Percentiles rank a stretch among this genome's conserved stretches.
These are phyloP conservation scores for Saccharata proteae DNA, from an alignment of 2,329 filamentous ascomycete genomes.

Conservation along the genomic window DNA sequence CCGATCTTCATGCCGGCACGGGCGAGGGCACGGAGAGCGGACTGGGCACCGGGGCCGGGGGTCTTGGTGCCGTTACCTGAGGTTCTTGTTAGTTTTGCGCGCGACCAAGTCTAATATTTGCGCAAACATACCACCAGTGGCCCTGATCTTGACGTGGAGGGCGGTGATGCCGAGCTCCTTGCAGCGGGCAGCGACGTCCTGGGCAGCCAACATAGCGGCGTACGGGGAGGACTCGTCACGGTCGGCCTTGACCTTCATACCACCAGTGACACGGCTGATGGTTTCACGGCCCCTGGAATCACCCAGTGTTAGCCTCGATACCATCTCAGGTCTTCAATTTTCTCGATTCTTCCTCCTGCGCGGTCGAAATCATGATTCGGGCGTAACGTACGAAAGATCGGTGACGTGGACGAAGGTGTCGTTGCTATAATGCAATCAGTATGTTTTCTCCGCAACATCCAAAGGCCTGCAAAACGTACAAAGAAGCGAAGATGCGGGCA, in stretches of 20 bases:
- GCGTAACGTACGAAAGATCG: constrained; percentile 60
- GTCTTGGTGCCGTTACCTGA: constrained; percentile 98
- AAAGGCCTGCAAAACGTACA: constrained; percentile 31
- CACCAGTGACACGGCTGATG: constrained; percentile 98
- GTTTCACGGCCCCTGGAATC: constrained; percentile 95
- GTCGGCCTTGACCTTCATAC: constrained; percentile 99
- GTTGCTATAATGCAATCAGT: neutral
- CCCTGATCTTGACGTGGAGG: constrained; percentile 99
- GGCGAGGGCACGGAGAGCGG: constrained; percentile 93
- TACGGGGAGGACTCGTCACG: constrained; percentile 99
- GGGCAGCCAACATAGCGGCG: constrained; percentile 99
- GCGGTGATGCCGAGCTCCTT: constrained; percentile 81
- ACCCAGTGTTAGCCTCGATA: constrained; percentile 50
- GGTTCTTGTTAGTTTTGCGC: constrained; percentile 6
- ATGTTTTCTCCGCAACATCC: neutral
- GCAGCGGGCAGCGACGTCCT: constrained; percentile 81
- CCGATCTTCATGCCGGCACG: constrained; percentile 99
- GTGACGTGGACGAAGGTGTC: constrained; percentile 77
- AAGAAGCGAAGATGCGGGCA: constrained; percentile 91
- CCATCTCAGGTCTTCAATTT: neutral
- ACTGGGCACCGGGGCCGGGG: constrained; percentile 96
- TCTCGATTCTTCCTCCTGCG: neutral
- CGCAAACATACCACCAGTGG: constrained; percentile 71
- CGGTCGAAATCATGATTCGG: constrained; percentile 9
- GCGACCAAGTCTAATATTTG: constrained; percentile 1